These are phyloP conservation scores for Sordariomycetes sp. DNA, from an alignment of 2,329 filamentous ascomycete species.

Conservation along the genomic window DNA sequence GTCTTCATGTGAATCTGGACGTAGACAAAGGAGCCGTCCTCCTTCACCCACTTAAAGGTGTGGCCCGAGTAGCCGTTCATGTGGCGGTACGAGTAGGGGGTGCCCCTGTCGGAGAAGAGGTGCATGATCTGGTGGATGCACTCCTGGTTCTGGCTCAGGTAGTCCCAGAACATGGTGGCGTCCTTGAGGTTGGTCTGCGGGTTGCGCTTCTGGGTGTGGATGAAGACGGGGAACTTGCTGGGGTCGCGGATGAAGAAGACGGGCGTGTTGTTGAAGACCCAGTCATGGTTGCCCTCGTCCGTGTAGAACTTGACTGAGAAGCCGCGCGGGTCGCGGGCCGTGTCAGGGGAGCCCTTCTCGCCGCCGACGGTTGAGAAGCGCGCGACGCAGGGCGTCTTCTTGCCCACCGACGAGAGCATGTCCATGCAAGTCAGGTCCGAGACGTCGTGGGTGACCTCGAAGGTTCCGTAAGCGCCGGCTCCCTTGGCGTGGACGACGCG, in stretches of 20 bases:
- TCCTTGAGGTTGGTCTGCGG: slow-evolving; percentile 63
- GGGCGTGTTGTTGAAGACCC: slow-evolving; percentile 51
- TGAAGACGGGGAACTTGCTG: slow-evolving; percentile 66
- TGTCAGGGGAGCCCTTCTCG: slow-evolving; percentile 56
- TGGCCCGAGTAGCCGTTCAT: slow-evolving; percentile 63
- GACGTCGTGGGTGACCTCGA: slow-evolving; percentile 50
- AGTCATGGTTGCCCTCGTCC: slow-evolving; percentile 58
- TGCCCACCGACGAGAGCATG: slow-evolving; percentile 43
- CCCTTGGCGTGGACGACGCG: too few species aligned
- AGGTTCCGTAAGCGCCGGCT: slow-evolving; percentile 49
- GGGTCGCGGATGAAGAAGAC: slow-evolving; percentile 62
- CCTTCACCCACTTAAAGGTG: slow-evolving; percentile 44
- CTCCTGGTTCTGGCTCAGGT: slow-evolving; percentile 54
- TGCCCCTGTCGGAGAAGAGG: slow-evolving; percentile 58
- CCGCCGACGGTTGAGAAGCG: slow-evolving; percentile 67
- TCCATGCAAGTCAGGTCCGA: slow-evolving; percentile 44
- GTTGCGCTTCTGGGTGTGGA: slow-evolving; percentile 70
- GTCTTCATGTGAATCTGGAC: slow-evolving; percentile 56
- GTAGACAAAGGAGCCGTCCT: slow-evolving; percentile 57
- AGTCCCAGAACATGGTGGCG: slow-evolving; percentile 57
- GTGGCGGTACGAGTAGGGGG: slow-evolving; percentile 54
- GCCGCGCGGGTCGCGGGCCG: slow-evolving; percentile 60
- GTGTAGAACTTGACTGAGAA: slow-evolving; percentile 54
- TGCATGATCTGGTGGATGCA: slow-evolving; percentile 55
- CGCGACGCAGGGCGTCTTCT: slow-evolving; percentile 47